A percentile compares a stretch with the other conserved stretches of the same genome.
These are phyloP conservation scores for Zopfia rhizophila DNA, from an alignment of 2,329 filamentous ascomycete species.

Conservation along the genomic window DNA sequence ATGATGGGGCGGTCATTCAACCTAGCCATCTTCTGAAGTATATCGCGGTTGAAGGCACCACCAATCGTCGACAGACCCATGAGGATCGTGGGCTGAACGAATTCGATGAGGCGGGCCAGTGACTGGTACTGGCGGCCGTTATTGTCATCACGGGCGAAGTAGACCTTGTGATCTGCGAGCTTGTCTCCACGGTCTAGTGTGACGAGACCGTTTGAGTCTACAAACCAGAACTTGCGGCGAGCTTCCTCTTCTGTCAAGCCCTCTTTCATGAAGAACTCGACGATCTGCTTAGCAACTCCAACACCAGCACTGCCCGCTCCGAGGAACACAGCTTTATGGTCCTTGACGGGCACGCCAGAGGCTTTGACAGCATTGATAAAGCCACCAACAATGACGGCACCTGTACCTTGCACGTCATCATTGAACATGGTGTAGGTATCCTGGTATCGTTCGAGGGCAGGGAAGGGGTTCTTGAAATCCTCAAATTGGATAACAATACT, in stretches of 20 bases:
- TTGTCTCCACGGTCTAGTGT: slow-evolving; percentile 92
- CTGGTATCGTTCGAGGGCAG: slow-evolving; percentile 89
- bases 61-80: slow-evolving; percentile 95
- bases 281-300: slow-evolving; percentile 96
- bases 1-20: slow-evolving; percentile 76
- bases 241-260: slow-evolving; percentile 90
- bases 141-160: slow-evolving; percentile 74
- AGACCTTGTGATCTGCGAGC: slow-evolving; percentile 86
- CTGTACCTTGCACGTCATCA: slow-evolving; percentile 97
- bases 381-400: slow-evolving; percentile 90
- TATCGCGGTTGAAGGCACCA: slow-evolving; percentile 90
- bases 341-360: slow-evolving; percentile 83
- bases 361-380: slow-evolving; percentile 81
- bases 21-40: slow-evolving; percentile 71
- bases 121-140: slow-evolving; percentile 75
- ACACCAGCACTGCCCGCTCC: slow-evolving; percentile 95
- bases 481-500: slow-evolving; percentile 90
- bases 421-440: slow-evolving; percentile 95
- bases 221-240: slow-evolving; percentile 92
- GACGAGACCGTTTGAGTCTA: slow-evolving; percentile 96
- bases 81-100: slow-evolving; percentile 93
- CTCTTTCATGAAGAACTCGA: slow-evolving; percentile 94
- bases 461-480: slow-evolving; percentile 98
- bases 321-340: slow-evolving; percentile 95
- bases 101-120: slow-evolving; percentile 90